Percentiles rank a stretch among this genome's conserved stretches.
Conservation (phyloP, 352 stramenopile species). For the Pythium folliculosum region DNA sequence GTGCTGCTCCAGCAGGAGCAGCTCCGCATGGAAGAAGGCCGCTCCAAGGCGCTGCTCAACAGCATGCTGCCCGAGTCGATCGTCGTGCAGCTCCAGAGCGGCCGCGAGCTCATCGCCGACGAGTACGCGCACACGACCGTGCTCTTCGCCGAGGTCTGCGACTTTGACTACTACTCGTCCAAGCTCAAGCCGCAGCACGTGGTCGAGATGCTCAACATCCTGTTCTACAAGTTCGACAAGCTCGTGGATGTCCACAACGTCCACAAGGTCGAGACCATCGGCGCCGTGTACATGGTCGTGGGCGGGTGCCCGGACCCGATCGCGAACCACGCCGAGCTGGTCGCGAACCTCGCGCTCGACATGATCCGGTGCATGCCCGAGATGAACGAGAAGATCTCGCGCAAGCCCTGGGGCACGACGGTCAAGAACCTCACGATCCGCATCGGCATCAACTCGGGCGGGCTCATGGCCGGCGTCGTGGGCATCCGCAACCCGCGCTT, state of each 20-base stretch:
- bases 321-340: constrained; percentile 72
- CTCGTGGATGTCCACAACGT: constrained; percentile 86
- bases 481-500: constrained; percentile 84
- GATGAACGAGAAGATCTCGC: constrained; percentile 66
- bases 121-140: constrained; percentile 76
- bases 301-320: constrained; percentile 75
- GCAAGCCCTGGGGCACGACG: constrained; percentile 66
- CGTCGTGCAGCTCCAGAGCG: constrained; percentile 71
- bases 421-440: constrained; percentile 82
- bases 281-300: constrained; percentile 89
- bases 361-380: constrained; percentile 84
- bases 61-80: constrained; percentile 85
- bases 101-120: constrained; percentile 82
- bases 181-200: constrained; percentile 82
- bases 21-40: constrained; percentile 78
- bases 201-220: constrained; percentile 86
- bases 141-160: constrained; percentile 79
- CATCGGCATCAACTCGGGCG: constrained; percentile 85
- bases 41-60: constrained; percentile 78
- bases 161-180: constrained; percentile 86
- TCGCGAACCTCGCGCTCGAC: constrained; percentile 79
- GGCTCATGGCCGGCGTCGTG: constrained; percentile 85
- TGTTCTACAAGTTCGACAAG: constrained; percentile 91
- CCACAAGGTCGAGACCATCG: constrained; percentile 92
- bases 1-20: constrained; percentile 81